A percentile compares a stretch with the other conserved stretches of the same genome.
phyloP scores from a whole-genome alignment of 2,329 filamentous ascomycete species.

The Claviceps africana region DNA sequence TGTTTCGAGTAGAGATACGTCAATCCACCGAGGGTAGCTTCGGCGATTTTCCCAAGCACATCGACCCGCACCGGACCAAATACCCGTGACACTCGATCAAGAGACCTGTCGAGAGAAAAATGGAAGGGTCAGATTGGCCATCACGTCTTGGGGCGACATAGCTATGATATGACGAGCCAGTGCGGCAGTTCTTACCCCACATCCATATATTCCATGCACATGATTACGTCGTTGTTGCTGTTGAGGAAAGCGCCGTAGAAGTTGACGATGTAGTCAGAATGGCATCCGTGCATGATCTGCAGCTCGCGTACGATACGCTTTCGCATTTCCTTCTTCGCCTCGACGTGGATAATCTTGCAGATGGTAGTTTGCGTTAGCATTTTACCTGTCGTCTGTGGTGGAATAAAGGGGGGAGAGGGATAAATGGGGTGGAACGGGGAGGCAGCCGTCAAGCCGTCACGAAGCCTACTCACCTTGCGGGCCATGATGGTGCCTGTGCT shows the following conservation, averaged over 20 bases:
- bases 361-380: constrained; percentile 8
- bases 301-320: constrained; percentile 95
- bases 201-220: constrained; percentile 99
- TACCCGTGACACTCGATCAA: constrained; percentile 85
- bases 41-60: constrained; percentile 92
- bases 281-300: constrained; percentile 96
- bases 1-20: constrained; percentile 92
- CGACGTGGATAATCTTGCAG: constrained; percentile 81
- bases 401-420: neutral
- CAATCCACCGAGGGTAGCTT: constrained; percentile 82
- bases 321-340: constrained; percentile 92
- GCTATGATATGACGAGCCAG: neutral
- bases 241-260: constrained; percentile 98
- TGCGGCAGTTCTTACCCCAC: constrained; percentile 61
- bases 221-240: constrained; percentile 91
- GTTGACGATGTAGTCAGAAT: constrained; percentile 90
- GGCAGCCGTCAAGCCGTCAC: neutral
- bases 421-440: neutral
- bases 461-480: constrained; percentile 55
- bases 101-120: constrained; percentile 43
- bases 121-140: neutral
- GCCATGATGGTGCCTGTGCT: constrained; percentile 96
- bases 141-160: neutral
- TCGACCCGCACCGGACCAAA: constrained; percentile 94
- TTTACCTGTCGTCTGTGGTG: neutral